phyloP scores from a whole-genome alignment of 306 rosid species.

The Hippophae gyantsensis region DNA sequence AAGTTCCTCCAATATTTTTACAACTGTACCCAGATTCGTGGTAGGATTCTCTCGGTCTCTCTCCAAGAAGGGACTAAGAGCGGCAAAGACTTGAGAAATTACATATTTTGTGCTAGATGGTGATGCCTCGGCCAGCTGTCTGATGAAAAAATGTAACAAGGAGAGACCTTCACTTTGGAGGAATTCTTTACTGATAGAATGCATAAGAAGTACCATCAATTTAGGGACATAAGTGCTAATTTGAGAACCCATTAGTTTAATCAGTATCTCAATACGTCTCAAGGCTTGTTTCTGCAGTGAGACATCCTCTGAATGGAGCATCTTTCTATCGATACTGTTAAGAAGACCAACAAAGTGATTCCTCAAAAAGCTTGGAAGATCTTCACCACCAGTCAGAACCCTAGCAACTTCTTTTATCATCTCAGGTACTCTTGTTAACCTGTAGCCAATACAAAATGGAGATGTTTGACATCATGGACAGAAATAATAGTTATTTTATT shows the following conservation, averaged over 20 bases:
- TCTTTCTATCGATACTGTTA: slow-evolving; percentile 73
- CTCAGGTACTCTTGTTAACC: slow-evolving; percentile 81
- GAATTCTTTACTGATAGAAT: slow-evolving; percentile 61
- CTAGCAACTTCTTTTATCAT: slow-evolving; percentile 71
- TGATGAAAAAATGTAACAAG: slow-evolving; percentile 67
- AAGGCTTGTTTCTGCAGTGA: slow-evolving; percentile 72
- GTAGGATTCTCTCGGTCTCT: slow-evolving; percentile 65
- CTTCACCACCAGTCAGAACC: slow-evolving; percentile 81
- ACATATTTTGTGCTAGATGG: slow-evolving; percentile 84
- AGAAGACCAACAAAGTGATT: slow-evolving; percentile 88
- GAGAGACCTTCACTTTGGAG: slow-evolving; percentile 76
- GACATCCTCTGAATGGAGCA: slow-evolving; percentile 82
- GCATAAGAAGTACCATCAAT: slow-evolving; percentile 90
- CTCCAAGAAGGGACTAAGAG: slow-evolving; percentile 84
- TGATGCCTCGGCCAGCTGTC: slow-evolving; percentile 60
- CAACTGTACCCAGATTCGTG: slow-evolving; percentile 64
- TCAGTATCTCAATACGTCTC: slow-evolving; percentile 78
- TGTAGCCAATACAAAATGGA: slow-evolving; percentile 31
- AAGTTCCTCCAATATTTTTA: slow-evolving; percentile 70
- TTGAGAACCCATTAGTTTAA: slow-evolving; percentile 86
- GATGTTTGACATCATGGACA: slow-evolving; percentile 16
- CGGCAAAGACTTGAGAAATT: slow-evolving; percentile 87
- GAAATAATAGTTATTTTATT: background rate
- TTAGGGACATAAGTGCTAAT: slow-evolving; percentile 85
- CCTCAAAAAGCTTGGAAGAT: slow-evolving; percentile 80